A percentile compares a stretch with the other conserved stretches of the same genome.
phyloP scores from a whole-genome alignment of 495 filamentous ascomycete genomes.

The Xylaria cubensis region DNA sequence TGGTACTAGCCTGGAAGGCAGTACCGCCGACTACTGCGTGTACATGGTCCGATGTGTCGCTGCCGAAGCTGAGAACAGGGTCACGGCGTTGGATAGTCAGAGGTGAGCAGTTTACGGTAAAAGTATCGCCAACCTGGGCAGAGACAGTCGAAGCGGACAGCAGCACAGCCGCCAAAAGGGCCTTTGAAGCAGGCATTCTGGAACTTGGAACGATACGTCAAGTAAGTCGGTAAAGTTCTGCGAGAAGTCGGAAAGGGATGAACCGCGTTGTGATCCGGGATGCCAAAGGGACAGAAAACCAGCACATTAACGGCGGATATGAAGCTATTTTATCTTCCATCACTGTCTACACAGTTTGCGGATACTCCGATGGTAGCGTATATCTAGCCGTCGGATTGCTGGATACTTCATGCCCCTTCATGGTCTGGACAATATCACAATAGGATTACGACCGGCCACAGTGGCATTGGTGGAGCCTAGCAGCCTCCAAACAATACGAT shows the following conservation, averaged over 20 bases:
- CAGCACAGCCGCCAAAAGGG: constrained; percentile 19
- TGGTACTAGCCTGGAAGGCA: constrained; percentile 11
- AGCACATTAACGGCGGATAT: background rate
- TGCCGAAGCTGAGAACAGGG: constrained; percentile 16
- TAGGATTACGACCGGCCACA: background rate
- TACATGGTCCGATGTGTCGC: constrained; percentile 22
- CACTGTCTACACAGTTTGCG: background rate
- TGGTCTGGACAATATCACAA: constrained; percentile 1
- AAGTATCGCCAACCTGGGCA: constrained; percentile 22
- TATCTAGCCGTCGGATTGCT: background rate
- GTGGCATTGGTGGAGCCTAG: background rate
- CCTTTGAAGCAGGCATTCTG: constrained; percentile 11
- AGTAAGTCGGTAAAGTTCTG: background rate
- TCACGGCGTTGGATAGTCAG: constrained; percentile 25
- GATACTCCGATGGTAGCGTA: background rate
- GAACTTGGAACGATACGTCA: background rate
- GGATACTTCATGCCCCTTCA: background rate
- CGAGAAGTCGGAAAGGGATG: background rate
- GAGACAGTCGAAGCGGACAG: constrained; percentile 16
- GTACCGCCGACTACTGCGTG: constrained; percentile 26
- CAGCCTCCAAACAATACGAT: background rate
- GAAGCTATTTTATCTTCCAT: constrained; percentile 15
- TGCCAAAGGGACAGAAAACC: background rate
- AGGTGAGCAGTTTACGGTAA: constrained; percentile 26
- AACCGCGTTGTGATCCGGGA: background rate